Percentiles rank a stretch among this genome's conserved stretches.
Evolutionary conservation across 805 yeast genomes (phyloP).

Genomic region (Suhomyces sp.): DNA sequence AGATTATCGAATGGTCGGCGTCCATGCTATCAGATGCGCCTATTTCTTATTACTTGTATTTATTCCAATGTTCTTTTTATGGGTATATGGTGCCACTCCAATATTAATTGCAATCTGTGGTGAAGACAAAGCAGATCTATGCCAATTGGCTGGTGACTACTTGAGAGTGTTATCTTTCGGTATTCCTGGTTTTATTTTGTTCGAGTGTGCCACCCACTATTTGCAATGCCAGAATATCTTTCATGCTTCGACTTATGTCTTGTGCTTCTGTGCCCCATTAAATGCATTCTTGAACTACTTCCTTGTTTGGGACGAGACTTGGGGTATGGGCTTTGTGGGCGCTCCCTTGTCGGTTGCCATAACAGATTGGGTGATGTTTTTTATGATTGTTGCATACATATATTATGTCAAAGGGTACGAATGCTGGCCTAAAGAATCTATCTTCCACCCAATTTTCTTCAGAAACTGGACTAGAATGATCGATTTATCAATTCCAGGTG

Average conservation of each 20-base stretch:
- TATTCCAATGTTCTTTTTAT: slow-evolving; percentile 55
- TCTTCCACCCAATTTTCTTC: slow-evolving; percentile 27
- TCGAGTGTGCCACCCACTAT: slow-evolving; percentile 70
- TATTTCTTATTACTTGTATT: slow-evolving; percentile 49
- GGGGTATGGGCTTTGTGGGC: slow-evolving; percentile 67
- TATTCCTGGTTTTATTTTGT: slow-evolving; percentile 70
- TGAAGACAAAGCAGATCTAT: slow-evolving; percentile 25
- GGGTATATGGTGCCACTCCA: slow-evolving; percentile 57
- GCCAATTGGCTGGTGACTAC: slow-evolving; percentile 54
- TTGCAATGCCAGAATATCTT: slow-evolving; percentile 76
- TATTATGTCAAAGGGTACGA: slow-evolving; percentile 42
- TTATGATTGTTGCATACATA: slow-evolving; percentile 49
- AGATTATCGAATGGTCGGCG: slow-evolving; percentile 62
- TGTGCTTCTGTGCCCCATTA: slow-evolving; percentile 69
- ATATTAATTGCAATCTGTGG: slow-evolving; percentile 32
- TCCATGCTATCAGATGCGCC: slow-evolving; percentile 66
- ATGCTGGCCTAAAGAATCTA: slow-evolving; percentile 39
- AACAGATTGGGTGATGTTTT: slow-evolving; percentile 70
- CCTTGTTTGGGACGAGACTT: slow-evolving; percentile 59
- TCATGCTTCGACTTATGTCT: slow-evolving; percentile 74
- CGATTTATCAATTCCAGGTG: slow-evolving; percentile 66
- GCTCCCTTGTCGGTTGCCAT: slow-evolving; percentile 75
- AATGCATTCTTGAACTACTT: slow-evolving; percentile 65
- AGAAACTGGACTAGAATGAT: slow-evolving; percentile 65
- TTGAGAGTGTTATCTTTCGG: slow-evolving; percentile 57